Evolutionary conservation across 2,329 filamentous ascomycete species (phyloP), one percentile per base, ranked within the genome.

Genomic region (Bipolaris victoriae): DNA sequence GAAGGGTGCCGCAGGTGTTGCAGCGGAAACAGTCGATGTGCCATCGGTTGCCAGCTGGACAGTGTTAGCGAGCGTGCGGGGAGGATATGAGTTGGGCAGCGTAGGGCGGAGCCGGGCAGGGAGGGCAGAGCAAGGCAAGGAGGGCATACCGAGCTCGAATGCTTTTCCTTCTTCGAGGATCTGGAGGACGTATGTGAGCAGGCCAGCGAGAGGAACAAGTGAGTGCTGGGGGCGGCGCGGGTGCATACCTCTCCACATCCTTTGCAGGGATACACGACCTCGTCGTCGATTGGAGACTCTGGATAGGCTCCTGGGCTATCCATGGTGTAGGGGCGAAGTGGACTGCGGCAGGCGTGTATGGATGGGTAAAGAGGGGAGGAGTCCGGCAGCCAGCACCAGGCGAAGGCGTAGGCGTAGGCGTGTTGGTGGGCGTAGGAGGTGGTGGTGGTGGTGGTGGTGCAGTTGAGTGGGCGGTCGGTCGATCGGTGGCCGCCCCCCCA

Each of bases 1-100:
- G 92, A 56, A 97, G 88, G 59, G 93, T 97, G 72, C 88, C 87
- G 83, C 94, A 99, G 54, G 91, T 96, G 77, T 97, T 95, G 84
- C 94, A 98, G 75, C 93, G 90, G 81, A 99, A 99, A 82, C 95
- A 99, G 81, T 97, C 91, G 73, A 99, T 91, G 83, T 99, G 95
- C 95, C 94, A 98, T 84, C 94, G 87, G 77, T 96, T 95, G 63
- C 93, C 93, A 76, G 94, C 93, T 97, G 68, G 66, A 47, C 36
- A 52, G 35, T 60, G 72, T 76, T 64, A 76, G 74, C 60, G 53
- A 41, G 36, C 35, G 11, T 48, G 20, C 26, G 13, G 13, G 55
- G 22, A 36, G 31, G 15, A 31, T 49, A 13, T 44, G 52, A 15
- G 20, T 22, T 13, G 40, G 5, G 40, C 40, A 43, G 40, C 5